These are phyloP conservation scores for Candida sonorensis DNA, from an alignment of 805 yeast genomes.

Conservation along the genomic window DNA sequence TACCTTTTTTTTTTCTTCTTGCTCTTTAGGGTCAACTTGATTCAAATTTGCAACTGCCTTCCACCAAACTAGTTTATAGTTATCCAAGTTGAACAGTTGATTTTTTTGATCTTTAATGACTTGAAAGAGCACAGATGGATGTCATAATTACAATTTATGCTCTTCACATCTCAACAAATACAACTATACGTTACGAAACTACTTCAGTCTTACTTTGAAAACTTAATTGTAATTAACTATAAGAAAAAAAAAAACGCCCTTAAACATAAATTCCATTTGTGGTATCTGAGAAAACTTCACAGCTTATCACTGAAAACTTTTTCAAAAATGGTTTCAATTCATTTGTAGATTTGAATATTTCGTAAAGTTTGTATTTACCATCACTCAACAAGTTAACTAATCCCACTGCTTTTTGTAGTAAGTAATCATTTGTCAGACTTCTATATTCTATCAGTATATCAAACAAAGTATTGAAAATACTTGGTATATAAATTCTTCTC, in stretches of 20 bases:
- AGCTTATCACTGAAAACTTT: constrained; percentile 52
- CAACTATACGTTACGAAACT: no score
- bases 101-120: no score
- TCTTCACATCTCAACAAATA: no score
- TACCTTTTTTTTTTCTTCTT: no score
- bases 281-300: constrained; percentile 16
- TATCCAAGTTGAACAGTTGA: no score
- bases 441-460: constrained; percentile 43
- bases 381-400: constrained; percentile 62
- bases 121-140: no score
- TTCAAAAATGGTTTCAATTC: constrained; percentile 34
- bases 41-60: no score
- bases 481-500: constrained; percentile 68
- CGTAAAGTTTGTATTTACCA: constrained; percentile 54
- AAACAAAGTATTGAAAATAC: constrained; percentile 59
- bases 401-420: constrained; percentile 49
- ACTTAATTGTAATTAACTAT: not conserved
- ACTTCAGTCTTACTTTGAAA: no score
- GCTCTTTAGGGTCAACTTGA: no score
- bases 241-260: not conserved
- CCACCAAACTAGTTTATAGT: no score
- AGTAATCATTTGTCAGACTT: constrained; percentile 28
- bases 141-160: no score
- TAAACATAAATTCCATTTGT: constrained; percentile 35
- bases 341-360: constrained; percentile 54